These are phyloP conservation scores for Daldinia decipiens DNA, from an alignment of 495 filamentous ascomycete species.

Conservation along the genomic window DNA sequence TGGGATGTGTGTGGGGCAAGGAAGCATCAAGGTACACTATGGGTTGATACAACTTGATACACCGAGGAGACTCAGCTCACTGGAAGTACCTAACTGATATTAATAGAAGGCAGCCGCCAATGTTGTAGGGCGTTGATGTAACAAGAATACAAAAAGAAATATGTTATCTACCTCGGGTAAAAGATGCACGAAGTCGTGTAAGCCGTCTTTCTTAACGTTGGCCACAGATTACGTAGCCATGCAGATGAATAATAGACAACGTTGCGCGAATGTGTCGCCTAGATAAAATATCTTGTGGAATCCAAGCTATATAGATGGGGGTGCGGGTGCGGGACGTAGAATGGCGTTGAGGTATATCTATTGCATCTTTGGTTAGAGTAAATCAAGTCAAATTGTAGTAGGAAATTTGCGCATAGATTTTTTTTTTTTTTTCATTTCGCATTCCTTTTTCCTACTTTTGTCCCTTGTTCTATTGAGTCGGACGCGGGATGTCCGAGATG, in stretches of 20 bases:
- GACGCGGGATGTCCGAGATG: conserved; percentile 33
- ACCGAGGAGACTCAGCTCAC: conserved; percentile 29
- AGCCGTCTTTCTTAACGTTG: conserved; percentile 26
- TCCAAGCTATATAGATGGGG: conserved; percentile 41
- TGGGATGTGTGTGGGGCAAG: conserved; percentile 41
- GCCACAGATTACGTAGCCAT: conserved; percentile 51
- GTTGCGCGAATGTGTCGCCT: conserved; percentile 38
- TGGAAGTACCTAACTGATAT: conserved; percentile 2
- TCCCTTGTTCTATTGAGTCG: conserved; percentile 35
- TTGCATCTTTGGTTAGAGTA: conserved; percentile 44
- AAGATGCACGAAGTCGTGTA: conserved; percentile 19
- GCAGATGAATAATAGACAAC: conserved; percentile 42
- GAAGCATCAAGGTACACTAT: conserved; percentile 10
- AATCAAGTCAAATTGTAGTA: conserved; percentile 12
- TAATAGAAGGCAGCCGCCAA: background rate
- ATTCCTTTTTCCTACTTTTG: conserved; percentile 32
- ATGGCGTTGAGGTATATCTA: conserved; percentile 35
- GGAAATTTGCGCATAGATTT: conserved; percentile 16
- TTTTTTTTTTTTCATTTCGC: conserved; percentile 25
- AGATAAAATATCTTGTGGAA: conserved; percentile 23
- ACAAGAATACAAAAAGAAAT: conserved; percentile 11
- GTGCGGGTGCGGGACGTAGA: conserved; percentile 23
- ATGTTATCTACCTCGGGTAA: conserved; percentile 36
- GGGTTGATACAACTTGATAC: conserved; percentile 31
- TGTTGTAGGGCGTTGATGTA: conserved; percentile 1